Evolutionary conservation across 2,329 filamentous ascomycete genomes (phyloP).

Genomic region (Ophiostoma sp.): DNA sequence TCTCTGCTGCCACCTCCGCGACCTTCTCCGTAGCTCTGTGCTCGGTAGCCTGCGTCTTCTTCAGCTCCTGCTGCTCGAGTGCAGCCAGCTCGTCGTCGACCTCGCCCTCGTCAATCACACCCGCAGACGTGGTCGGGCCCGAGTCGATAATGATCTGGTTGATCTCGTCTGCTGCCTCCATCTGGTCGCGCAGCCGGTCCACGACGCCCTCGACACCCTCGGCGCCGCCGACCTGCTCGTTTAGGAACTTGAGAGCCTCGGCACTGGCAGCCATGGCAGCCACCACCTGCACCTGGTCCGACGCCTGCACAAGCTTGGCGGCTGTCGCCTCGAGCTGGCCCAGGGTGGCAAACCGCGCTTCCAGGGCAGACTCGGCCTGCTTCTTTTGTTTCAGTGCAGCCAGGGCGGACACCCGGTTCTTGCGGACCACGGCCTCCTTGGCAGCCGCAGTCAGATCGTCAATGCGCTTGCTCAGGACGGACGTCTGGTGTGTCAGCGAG

Average conservation of each 20-base stretch:
- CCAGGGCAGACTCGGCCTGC: conserved; percentile 60
- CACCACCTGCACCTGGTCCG: conserved; percentile 77
- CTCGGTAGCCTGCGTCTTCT: conserved; percentile 38
- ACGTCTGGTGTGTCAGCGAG: conserved; percentile 67
- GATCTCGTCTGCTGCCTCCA: conserved; percentile 77
- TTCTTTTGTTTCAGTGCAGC: conserved; percentile 79
- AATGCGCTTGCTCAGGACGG: conserved; percentile 61
- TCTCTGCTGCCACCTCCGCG: not conserved
- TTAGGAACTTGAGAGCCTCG: conserved; percentile 65
- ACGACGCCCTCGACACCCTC: conserved; percentile 72
- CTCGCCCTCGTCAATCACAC: conserved; percentile 67
- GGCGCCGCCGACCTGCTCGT: conserved; percentile 69
- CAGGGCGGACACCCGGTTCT: conserved; percentile 70
- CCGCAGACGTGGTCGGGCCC: conserved; percentile 33
- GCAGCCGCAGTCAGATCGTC: conserved; percentile 60
- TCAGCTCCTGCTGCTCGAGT: conserved; percentile 57
- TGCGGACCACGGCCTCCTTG: conserved; percentile 54
- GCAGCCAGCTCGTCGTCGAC: conserved; percentile 82
- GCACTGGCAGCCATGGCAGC: conserved; percentile 75
- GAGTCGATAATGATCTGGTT: conserved; percentile 67
- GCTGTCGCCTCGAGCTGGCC: conserved; percentile 79
- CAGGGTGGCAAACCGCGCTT: conserved; percentile 22
- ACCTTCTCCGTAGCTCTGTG: conserved; percentile 35
- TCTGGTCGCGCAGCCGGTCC: conserved; percentile 70
- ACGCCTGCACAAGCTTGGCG: conserved; percentile 76